phyloP scores from a whole-genome alignment of 2,329 filamentous ascomycete species.

The Aspergillus novofumigatus region DNA sequence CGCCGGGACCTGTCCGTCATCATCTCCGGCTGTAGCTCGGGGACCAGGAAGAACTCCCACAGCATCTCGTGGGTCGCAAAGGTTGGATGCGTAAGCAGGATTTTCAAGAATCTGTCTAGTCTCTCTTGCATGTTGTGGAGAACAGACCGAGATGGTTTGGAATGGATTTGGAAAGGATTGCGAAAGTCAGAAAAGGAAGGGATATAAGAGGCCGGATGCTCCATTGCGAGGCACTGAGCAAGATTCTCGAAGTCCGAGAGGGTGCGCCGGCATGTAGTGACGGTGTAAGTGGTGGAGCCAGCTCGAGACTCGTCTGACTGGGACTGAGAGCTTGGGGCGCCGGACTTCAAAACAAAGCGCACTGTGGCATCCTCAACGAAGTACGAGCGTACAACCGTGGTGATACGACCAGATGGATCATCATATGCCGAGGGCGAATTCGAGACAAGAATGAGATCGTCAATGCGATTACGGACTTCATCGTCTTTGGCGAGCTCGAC shows the following conservation, averaged over 20 bases:
- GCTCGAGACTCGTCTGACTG: conserved; percentile 33
- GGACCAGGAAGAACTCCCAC: conserved; percentile 98
- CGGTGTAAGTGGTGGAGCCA: conserved; percentile 69
- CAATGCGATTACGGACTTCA: conserved; percentile 92
- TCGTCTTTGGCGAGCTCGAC: conserved; percentile 97
- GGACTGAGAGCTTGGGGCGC: conserved; percentile 59
- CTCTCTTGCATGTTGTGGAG: conserved; percentile 82
- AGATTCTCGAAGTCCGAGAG: conserved; percentile 88
- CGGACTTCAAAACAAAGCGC: conserved; percentile 89
- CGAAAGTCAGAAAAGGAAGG: conserved; percentile 72
- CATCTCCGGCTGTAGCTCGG: conserved; percentile 84
- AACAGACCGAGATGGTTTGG: conserved; percentile 81
- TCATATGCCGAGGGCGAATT: conserved; percentile 50
- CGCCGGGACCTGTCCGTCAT: conserved; percentile 83
- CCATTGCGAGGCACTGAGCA: conserved; percentile 73
- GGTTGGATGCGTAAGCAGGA: conserved; percentile 81
- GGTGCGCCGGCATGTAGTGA: conserved; percentile 88
- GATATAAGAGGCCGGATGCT: conserved; percentile 94
- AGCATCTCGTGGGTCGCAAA: conserved; percentile 95
- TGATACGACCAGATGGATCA: conserved; percentile 73
- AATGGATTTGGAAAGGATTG: conserved; percentile 88
- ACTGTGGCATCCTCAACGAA: conserved; percentile 97
- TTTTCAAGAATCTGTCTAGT: conserved; percentile 82
- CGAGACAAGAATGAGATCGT: conserved; percentile 84
- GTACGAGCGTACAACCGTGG: conserved; percentile 88